Percentiles rank a stretch among this genome's conserved stretches.
phyloP scores from a whole-genome alignment of 2,329 filamentous ascomycete genomes.

The Orbilia ellipsospora region DNA sequence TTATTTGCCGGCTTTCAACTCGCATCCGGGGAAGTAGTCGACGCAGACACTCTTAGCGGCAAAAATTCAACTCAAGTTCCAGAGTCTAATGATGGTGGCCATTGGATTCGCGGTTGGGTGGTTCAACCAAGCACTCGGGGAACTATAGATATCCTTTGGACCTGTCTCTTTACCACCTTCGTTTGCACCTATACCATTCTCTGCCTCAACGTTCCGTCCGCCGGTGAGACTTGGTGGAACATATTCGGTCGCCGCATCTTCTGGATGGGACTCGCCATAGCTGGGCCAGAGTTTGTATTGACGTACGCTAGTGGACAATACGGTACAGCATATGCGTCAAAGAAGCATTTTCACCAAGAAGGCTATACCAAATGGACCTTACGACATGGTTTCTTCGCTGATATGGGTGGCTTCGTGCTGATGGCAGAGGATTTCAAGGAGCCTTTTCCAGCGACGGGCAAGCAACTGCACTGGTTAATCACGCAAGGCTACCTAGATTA shows the following conservation, averaged over 20 bases:
- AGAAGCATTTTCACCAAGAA: slow-evolving; percentile 9
- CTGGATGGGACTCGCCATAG: slow-evolving; percentile 57
- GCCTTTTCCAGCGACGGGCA: slow-evolving; percentile 58
- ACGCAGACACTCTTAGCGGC: slow-evolving; percentile 9
- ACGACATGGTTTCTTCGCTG: slow-evolving; percentile 58
- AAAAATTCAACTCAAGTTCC: slow-evolving; percentile 14
- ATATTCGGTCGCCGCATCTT: slow-evolving; percentile 55
- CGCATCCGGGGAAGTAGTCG: slow-evolving; percentile 2
- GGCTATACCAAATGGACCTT: slow-evolving; percentile 58
- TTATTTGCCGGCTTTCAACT: not conserved
- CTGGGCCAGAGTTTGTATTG: slow-evolving; percentile 43
- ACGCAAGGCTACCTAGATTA: slow-evolving; percentile 47
- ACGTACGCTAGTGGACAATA: slow-evolving; percentile 58
- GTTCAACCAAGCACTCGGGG: slow-evolving; percentile 57
- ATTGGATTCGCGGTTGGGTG: slow-evolving; percentile 23
- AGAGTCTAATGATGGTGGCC: not conserved
- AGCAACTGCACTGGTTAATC: slow-evolving; percentile 57
- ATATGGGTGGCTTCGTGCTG: slow-evolving; percentile 60
- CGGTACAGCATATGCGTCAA: slow-evolving; percentile 45
- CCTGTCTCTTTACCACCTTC: slow-evolving; percentile 60
- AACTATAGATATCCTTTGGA: slow-evolving; percentile 61
- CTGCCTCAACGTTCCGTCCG: slow-evolving; percentile 60
- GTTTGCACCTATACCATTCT: slow-evolving; percentile 61
- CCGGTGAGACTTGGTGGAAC: slow-evolving; percentile 40
- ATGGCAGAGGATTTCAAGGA: slow-evolving; percentile 27